phyloP scores from a whole-genome alignment of 352 stramenopile genomes.

The Phytophthora macrochlamydospora region DNA sequence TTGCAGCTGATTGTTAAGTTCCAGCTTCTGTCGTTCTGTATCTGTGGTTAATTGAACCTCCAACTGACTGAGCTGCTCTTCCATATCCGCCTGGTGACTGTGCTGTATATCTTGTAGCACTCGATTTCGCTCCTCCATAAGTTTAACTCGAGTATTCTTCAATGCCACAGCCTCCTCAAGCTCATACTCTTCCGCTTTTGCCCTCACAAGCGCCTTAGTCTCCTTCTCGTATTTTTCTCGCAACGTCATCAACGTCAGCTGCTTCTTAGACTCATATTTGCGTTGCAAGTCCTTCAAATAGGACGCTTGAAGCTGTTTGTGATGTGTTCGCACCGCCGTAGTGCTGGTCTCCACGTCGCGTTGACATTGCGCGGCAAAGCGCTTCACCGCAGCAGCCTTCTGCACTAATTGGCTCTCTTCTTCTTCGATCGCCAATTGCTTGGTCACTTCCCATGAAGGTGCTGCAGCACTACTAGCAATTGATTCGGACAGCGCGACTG shows the following conservation, averaged over 20 bases:
- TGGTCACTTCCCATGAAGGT: slow-evolving; percentile 9
- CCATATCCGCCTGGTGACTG: slow-evolving; percentile 41
- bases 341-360: slow-evolving; percentile 45
- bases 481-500: slow-evolving; percentile 21
- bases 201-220: slow-evolving; percentile 47
- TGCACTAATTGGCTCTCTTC: slow-evolving; percentile 36
- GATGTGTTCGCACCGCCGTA: slow-evolving; percentile 33
- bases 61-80: slow-evolving; percentile 45
- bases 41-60: slow-evolving; percentile 43
- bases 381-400: slow-evolving; percentile 41
- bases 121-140: slow-evolving; percentile 44
- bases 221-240: slow-evolving; percentile 60
- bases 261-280: slow-evolving; percentile 71
- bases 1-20: slow-evolving; percentile 40
- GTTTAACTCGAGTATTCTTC: slow-evolving; percentile 20
- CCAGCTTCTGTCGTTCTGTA: slow-evolving; percentile 38
- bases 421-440: slow-evolving; percentile 12
- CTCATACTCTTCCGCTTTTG: slow-evolving; percentile 55
- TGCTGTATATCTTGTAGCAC: slow-evolving; percentile 37
- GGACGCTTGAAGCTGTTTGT: slow-evolving; percentile 31
- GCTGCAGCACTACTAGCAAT: slow-evolving; percentile 11
- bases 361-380: slow-evolving; percentile 37
- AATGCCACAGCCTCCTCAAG: slow-evolving; percentile 42
- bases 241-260: slow-evolving; percentile 49
- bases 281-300: slow-evolving; percentile 63